Percentiles rank a stretch among this genome's conserved stretches.
These are phyloP conservation scores for Monosporozyma solicola DNA, from an alignment of 805 yeast genomes.

Conservation along the genomic window DNA sequence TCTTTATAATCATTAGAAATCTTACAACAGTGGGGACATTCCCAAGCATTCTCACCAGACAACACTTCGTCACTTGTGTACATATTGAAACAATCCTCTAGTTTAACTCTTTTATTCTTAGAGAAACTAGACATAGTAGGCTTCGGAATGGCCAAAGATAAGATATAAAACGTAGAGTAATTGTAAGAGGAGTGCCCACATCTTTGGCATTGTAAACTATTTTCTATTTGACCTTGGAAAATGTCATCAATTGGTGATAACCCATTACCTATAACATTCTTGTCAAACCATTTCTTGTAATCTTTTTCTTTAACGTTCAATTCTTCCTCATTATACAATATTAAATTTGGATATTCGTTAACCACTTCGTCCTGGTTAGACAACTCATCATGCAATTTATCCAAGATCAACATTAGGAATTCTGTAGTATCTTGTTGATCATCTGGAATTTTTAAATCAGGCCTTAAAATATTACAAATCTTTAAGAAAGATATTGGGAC, in stretches of 20 bases:
- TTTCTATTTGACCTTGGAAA: conserved; percentile 69
- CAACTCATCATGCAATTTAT: conserved; percentile 61
- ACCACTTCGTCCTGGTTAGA: conserved; percentile 32
- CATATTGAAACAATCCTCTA: conserved; percentile 56
- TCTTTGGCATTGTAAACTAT: conserved; percentile 49
- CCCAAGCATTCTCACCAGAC: conserved; percentile 73
- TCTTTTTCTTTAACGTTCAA: conserved; percentile 34
- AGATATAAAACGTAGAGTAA: conserved; percentile 52
- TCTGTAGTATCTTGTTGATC: conserved; percentile 83
- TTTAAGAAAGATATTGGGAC: conserved; percentile 59
- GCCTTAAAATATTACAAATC: conserved; percentile 43
- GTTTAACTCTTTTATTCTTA: conserved; percentile 30
- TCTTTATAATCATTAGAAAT: conserved; percentile 1
- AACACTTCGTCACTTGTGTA: conserved; percentile 58
- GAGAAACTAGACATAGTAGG: conserved; percentile 19
- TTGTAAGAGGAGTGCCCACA: conserved; percentile 55
- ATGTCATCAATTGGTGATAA: conserved; percentile 55
- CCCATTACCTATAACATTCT: conserved; percentile 46
- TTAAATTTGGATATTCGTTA: conserved; percentile 32
- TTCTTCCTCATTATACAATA: conserved; percentile 27
- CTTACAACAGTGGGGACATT: conserved; percentile 60
- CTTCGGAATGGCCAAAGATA: conserved; percentile 54
- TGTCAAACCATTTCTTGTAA: conserved; percentile 54
- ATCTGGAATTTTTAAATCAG: conserved; percentile 58
- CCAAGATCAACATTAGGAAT: conserved; percentile 56